Base-by-base conservation (phyloP, 345 rosid species). In the Dovyalis caffra region DNA sequence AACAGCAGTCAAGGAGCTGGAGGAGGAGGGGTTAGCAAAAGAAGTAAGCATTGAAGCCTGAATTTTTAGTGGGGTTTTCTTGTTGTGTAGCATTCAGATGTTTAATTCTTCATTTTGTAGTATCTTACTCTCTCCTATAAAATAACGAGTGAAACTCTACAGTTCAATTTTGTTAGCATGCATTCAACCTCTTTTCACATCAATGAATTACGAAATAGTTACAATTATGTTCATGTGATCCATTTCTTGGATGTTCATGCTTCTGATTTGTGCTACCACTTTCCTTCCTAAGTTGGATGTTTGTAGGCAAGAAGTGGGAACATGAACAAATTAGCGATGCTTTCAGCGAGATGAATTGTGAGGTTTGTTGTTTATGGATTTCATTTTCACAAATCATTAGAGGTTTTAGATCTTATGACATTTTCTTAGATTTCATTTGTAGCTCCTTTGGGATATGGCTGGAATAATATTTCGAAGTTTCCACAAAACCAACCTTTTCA, bases 1-100 rank as follows among this genome's bases (percentile, higher is more conserved):
- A 74, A 79, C 82, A 57, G 97, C 97, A 0, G 92, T 91, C 68
- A 92, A 92, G 83, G 99, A 89, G 83, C 88, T 95, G 77, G 86
- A 88, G 74, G 70, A 82, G 57, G 93, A 92, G 77, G 86, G 16
- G 32, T 10, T 62, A 14, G 88, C 76, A 65, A 43, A 82, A 75
- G 84, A 77, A 74, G 68, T 68, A 49, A 73, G 72, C 26, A 11
- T 74, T 35, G 73, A 77, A 64, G 82, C 82, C 35, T 85, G 74
- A 81, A 63, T 16, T 43, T 29, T n/a, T 23, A 0, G 25, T 28
- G 11, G 10, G 40, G 28, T 64, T 32, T 18, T 64, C 51, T 14
- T 25, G 5, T 29, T 53, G 2, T 70, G 70, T 56, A 20, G 15
- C 43, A 21, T 32, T 10, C 63, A 26, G 57, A 38, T 40, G 25